Evolutionary conservation across 441 rosid species (phyloP), one percentile per base, ranked within the genome.

Genomic region (Adansonia rubrostipa): DNA sequence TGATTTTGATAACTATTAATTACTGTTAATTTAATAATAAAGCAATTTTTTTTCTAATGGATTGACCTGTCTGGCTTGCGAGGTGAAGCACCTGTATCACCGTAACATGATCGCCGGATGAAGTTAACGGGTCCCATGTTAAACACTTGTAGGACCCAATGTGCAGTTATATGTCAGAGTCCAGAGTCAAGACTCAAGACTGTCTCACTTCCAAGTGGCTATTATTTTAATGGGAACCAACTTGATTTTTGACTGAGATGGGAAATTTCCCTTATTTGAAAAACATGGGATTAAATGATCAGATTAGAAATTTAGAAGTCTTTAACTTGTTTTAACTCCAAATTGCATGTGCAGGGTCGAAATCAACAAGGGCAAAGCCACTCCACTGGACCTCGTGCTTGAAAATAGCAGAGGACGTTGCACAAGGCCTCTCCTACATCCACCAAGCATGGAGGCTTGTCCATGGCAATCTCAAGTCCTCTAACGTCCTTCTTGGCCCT

Each of bases 351-450:
- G 48, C 89, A 95, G 99, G 99, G 53, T 91, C 99, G 9, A 91
- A 86, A 89, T 92, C 99, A 14, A 80, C 89, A 0, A 86, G 92
- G 72, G 92, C 98, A 22, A 95, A 91, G 84, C 98, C 99, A 28
- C 90, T 95, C 14, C 99, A 95, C 58, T 95, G 99, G 99, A 95
- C 99, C 9, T 95, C 99, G 9, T 93, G 98, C 82, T 78, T 95
- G 54, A 95, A 95, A 82, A 95, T 95, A 80, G 96, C 98, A 1
- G 99, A 95, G 86, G 99, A 95, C 74, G 91, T 95, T 15, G 97
- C 96, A 19, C 96, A 93, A 51, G 99, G 99, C 80, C 94, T 95
- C 66, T 88, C 96, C 19, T 95, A 91, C 83, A 92, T 95, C 78
- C 99, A 95, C 90, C 98, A 95, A 87, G 89, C 93, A 5, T 90